A percentile compares a stretch with the other conserved stretches of the same genome.
Conservation (phyloP, 148 eudicot genomes). For the Chenopodium berlandieri region DNA sequence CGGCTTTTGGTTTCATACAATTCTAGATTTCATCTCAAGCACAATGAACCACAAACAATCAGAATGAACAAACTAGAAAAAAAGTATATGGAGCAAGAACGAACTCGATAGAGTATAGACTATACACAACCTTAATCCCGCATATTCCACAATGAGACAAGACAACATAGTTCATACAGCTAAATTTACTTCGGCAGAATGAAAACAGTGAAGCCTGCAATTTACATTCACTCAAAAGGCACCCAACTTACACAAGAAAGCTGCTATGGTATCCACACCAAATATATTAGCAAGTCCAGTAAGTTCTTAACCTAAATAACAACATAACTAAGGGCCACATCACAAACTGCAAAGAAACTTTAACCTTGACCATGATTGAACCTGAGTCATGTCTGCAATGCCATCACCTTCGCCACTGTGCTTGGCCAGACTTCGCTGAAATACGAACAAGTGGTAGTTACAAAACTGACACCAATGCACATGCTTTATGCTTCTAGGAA, state of each 20-base stretch:
- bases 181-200: constrained; percentile 20
- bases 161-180: constrained; percentile 20
- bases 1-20: not conserved
- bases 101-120: not conserved
- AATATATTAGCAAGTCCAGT: constrained; percentile 23
- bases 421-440: constrained; percentile 41
- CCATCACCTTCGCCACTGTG: constrained; percentile 50
- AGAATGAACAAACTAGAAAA: not conserved
- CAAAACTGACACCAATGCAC: not conserved
- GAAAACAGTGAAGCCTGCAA: constrained; percentile 33
- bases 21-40: not conserved
- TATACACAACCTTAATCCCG: constrained; percentile 26
- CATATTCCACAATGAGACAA: constrained; percentile 16
- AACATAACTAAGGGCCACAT: constrained; percentile 18
- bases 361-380: constrained; percentile 14
- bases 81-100: not conserved
- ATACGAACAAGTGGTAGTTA: constrained; percentile 15
- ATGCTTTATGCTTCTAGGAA: not conserved
- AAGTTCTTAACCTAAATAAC: constrained; percentile 17
- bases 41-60: not conserved
- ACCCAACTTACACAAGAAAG: constrained; percentile 33
- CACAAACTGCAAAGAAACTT: constrained; percentile 19
- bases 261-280: constrained; percentile 34
- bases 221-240: constrained; percentile 41
- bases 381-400: constrained; percentile 3